Evolutionary conservation across 768 basidiomycete species (phyloP), one percentile per base, ranked within the genome.

Genomic region (Tulasnella sp.): DNA sequence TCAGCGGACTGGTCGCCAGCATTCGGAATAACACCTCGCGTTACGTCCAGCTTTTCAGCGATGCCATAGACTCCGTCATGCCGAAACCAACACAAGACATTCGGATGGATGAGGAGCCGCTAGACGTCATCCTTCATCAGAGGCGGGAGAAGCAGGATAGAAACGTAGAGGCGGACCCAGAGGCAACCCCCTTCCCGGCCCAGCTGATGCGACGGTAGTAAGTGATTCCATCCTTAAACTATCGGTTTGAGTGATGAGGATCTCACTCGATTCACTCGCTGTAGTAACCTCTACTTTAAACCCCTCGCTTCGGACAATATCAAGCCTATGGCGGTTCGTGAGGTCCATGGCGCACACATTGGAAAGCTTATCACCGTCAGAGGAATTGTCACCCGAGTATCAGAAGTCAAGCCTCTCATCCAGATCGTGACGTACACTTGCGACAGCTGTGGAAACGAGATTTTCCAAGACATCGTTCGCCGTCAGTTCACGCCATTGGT

Each of bases 391-490:
- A 99, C 92, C 29, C 92, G 96, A 62, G 92, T 99, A 2, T 97
- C 93, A 2, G 96, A 98, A 74, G 96, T 99, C 69, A 98, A 98
- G 69, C 96, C 96, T 9, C 82, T 98, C 17, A 80, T 99, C 12
- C 85, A 90, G 68, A 92, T 98, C 67, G 96, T 94, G 71, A 96
- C 94, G 29, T 99, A 98, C 71, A 93, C 92, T 0, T 98, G 96
- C 73, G 96, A 98, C 68, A 84, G 91, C 61, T 99, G 96, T 69
- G 96, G 96, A 46, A 90, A 92, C 44, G 96, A 99, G 71, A 94
- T 92, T 27, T 99, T 99, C 77, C 93, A 98, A 70, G 92, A 98
- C 67, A 92, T 99, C 60, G 84, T 85, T 9, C 82, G 83, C 68
- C 93, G 92, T 70, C 84, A 88, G 10, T 97, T 98, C 69, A 80